Conservation (phyloP, 140 eudicot species). For the Oenanthe javanica region DNA sequence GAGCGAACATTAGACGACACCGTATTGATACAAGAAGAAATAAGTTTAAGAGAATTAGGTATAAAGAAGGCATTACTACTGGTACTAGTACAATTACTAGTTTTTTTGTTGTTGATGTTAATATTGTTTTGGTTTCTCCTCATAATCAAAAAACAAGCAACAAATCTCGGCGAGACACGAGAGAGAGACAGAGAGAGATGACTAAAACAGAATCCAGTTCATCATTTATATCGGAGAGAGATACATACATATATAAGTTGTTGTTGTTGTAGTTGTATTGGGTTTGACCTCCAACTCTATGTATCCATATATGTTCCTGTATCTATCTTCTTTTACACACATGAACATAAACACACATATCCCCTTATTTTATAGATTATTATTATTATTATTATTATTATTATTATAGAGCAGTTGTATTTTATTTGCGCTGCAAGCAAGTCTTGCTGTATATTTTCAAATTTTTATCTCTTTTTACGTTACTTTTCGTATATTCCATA, state of each 20-base stretch:
- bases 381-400: no score
- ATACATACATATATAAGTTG: no score
- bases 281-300: no score
- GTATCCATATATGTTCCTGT: no score
- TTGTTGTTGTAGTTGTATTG: neutral
- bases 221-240: conserved; percentile 22
- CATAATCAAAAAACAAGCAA: conserved; percentile 26
- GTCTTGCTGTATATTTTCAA: no score
- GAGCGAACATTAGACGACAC: conserved; percentile 60
- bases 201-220: conserved; percentile 20
- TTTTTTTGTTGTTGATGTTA: conserved; percentile 16
- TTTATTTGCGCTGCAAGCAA: neutral
- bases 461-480: neutral
- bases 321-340: no score
- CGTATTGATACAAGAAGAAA: conserved; percentile 63
- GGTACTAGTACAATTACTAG: neutral
- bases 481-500: neutral
- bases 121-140: conserved; percentile 40
- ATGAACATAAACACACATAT: no score
- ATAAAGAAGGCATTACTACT: conserved; percentile 33
- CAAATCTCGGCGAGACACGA: neutral
- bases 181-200: neutral
- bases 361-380: no score
- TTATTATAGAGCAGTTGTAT: no score
- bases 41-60: conserved; percentile 51